Percentiles rank a stretch among this genome's conserved stretches.
Conservation (phyloP, 306 rosid species). For the Psophocarpus tetragonolobus region DNA sequence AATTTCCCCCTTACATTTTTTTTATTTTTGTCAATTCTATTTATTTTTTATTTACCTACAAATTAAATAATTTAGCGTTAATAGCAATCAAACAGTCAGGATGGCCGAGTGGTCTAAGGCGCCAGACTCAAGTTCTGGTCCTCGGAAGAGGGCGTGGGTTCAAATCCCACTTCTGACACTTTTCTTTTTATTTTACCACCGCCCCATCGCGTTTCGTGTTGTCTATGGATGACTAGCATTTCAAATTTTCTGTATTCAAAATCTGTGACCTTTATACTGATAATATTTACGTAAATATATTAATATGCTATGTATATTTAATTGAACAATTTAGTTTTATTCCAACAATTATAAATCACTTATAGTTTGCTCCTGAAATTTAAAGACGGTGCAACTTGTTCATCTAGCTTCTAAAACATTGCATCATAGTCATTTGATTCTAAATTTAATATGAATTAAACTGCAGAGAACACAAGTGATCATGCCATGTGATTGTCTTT, state of each 20-base stretch:
- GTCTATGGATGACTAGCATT: neutral
- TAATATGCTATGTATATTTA: too few species aligned
- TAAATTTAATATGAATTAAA: neutral
- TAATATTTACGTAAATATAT: too few species aligned
- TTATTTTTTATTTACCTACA: too few species aligned
- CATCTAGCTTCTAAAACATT: neutral
- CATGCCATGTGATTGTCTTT: neutral
- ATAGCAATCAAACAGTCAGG: neutral
- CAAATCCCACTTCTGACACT: conserved; percentile 16
- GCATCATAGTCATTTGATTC: neutral
- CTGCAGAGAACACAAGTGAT: neutral
- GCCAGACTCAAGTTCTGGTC: conserved; percentile 27
- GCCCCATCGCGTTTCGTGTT: too few species aligned
- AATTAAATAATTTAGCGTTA: too few species aligned
- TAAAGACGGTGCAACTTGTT: neutral
- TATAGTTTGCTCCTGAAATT: neutral
- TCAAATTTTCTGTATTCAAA: too few species aligned
- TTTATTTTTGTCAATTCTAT: too few species aligned
- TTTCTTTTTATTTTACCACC: neutral
- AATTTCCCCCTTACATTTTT: too few species aligned
- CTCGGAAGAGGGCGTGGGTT: conserved; percentile 15
- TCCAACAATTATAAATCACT: neutral
- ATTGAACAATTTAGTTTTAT: too few species aligned
- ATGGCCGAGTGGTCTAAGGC: conserved; percentile 28
- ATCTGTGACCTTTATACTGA: too few species aligned